Evolutionary conservation across 2,329 filamentous ascomycete genomes (phyloP).

Genomic region (Cladosporium sp.): DNA sequence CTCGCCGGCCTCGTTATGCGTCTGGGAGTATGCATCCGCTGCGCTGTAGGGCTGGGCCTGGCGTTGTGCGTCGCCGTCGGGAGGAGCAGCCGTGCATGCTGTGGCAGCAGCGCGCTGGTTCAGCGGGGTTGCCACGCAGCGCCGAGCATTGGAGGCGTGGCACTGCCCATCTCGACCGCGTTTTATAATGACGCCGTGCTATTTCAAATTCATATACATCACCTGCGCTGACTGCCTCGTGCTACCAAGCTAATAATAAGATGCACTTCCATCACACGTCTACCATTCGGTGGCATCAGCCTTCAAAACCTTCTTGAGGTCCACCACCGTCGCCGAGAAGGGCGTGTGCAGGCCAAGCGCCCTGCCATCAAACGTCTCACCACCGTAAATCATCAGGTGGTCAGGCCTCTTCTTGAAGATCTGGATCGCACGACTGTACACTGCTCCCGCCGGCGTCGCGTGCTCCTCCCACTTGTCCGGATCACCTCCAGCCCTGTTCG

Average conservation of each 20-base stretch:
- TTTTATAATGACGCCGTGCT: not conserved
- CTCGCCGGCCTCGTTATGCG: not conserved
- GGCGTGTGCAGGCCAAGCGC: slow-evolving; percentile 9
- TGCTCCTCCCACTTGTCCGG: slow-evolving; percentile 12
- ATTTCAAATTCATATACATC: not conserved
- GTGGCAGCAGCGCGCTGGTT: not conserved
- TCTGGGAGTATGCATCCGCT: not conserved
- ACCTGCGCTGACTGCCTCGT: not conserved
- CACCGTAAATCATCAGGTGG: slow-evolving; percentile 10
- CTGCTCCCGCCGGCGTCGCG: slow-evolving; percentile 11
- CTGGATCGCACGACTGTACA: slow-evolving; percentile 12
- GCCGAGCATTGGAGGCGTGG: not conserved
- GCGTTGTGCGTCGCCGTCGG: too few relatives aligned
- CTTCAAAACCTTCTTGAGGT: slow-evolving; percentile 2
- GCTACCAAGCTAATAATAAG: not conserved
- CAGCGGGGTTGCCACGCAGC: not conserved
- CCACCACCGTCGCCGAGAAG: slow-evolving; percentile 10
- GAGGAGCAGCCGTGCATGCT: too few relatives aligned
- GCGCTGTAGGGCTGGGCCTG: slow-evolving; percentile 3
- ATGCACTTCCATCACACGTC: not conserved
- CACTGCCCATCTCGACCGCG: not conserved
- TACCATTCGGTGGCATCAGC: slow-evolving; percentile 4
- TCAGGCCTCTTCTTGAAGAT: slow-evolving; percentile 12
- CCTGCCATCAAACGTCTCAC: slow-evolving; percentile 7
- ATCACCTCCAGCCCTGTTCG: slow-evolving; percentile 9